Conservation (phyloP, 2,329 filamentous ascomycete species). For the Sporothrix dimorphospora region DNA sequence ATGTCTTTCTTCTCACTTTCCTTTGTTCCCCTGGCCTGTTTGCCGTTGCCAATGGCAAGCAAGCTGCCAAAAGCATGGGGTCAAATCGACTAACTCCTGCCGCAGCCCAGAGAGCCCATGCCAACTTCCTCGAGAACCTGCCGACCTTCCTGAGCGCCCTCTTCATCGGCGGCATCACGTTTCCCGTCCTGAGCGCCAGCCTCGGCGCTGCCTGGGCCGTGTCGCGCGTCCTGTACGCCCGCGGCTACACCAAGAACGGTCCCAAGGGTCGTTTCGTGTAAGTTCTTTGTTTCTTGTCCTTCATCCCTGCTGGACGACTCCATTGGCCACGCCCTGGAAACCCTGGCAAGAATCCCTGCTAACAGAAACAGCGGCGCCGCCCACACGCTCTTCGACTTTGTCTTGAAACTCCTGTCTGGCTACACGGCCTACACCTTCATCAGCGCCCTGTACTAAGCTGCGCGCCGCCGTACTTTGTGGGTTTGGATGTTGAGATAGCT, state of each 20-base stretch:
- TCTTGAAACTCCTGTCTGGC: conserved; percentile 50
- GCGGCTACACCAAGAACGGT: conserved; percentile 56
- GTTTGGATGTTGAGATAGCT: background rate
- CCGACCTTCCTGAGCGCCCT: conserved; percentile 56
- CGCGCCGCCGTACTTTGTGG: background rate
- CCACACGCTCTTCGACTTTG: conserved; percentile 43
- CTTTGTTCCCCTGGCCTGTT: background rate
- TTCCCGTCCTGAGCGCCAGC: conserved; percentile 53
- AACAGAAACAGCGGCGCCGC: conserved; percentile 42
- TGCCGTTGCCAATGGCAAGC: background rate
- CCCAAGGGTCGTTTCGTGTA: conserved; percentile 50
- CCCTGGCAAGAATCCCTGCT: background rate
- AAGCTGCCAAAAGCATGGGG: background rate
- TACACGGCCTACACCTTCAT: conserved; percentile 47
- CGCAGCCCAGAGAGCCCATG: conserved; percentile 61
- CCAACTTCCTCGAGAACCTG: conserved; percentile 66
- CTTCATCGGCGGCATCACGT: conserved; percentile 59
- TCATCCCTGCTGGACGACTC: background rate
- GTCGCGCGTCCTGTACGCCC: conserved; percentile 56
- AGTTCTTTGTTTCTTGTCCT: conserved; percentile 30
- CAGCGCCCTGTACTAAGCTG: background rate
- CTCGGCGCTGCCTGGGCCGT: conserved; percentile 59
- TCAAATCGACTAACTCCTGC: background rate
- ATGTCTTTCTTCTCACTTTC: conserved; percentile 23
- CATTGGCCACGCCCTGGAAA: background rate